Evolutionary conservation across 345 rosid genomes (phyloP).

Genomic region (Mallotus nudiflorus): DNA sequence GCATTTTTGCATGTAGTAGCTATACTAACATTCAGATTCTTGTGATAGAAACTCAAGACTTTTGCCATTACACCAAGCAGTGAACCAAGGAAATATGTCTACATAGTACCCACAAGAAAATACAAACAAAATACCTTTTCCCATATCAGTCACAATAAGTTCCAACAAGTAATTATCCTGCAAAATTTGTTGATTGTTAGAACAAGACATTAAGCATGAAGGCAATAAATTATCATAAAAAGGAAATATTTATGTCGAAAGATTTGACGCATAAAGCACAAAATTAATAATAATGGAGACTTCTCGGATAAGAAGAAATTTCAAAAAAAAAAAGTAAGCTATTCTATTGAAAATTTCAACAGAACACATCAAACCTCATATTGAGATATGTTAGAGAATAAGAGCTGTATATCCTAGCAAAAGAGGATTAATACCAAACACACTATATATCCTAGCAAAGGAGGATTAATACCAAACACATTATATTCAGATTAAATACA

Average conservation of each 20-base stretch:
- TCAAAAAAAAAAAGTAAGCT: too few species aligned
- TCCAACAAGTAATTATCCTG: constrained; percentile 72
- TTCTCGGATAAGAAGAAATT: too few species aligned
- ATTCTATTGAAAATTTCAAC: too few species aligned
- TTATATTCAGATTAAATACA: too few species aligned
- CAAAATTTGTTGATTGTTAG: constrained; percentile 21
- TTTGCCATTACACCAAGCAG: background rate
- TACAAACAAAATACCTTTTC: constrained; percentile 53
- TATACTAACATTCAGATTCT: background rate
- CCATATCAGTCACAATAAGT: constrained; percentile 64
- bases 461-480: background rate
- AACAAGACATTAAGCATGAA: background rate
- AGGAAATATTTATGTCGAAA: background rate
- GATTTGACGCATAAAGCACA: background rate
- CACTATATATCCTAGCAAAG: background rate
- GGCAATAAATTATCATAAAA: background rate
- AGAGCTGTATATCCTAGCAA: background rate
- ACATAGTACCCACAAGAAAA: background rate
- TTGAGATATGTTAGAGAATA: too few species aligned
- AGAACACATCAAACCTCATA: too few species aligned
- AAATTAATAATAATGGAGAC: background rate
- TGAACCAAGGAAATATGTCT: background rate
- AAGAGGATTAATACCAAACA: background rate
- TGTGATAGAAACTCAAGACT: background rate
- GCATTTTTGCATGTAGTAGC: background rate